A percentile compares a stretch with the other conserved stretches of the same genome.
These are phyloP conservation scores for Trichoderma sp. DNA, from an alignment of 2,329 filamentous ascomycete genomes.

Conservation along the genomic window DNA sequence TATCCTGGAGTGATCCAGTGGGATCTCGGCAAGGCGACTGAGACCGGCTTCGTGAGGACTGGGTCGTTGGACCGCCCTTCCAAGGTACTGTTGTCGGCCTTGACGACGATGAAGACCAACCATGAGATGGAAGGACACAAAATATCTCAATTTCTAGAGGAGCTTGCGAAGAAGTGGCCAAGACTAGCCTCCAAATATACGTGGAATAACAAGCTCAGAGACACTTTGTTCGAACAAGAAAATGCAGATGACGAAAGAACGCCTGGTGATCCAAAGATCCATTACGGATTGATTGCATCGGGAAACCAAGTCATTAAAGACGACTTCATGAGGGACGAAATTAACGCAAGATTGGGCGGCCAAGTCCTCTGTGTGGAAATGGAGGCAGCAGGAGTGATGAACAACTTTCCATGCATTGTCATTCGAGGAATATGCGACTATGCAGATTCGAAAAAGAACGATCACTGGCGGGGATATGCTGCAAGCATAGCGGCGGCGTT, in stretches of 20 bases:
- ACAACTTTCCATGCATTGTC: not conserved
- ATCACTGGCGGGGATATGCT: not conserved
- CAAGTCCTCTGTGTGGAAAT: not conserved
- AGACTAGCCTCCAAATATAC: not conserved
- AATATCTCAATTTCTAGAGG: not conserved
- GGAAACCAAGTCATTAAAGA: not conserved
- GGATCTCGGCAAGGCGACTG: not conserved
- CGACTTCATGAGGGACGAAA: not conserved
- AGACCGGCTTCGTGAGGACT: not conserved
- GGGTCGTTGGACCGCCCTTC: not conserved
- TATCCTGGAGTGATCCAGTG: not conserved
- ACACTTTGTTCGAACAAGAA: not conserved
- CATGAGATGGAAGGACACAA: not conserved
- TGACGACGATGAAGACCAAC: not conserved
- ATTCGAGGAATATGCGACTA: not conserved
- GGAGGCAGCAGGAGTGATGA: not conserved
- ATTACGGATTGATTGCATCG: not conserved
- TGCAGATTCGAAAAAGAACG: not conserved
- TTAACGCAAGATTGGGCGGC: not conserved
- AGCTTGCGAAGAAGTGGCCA: not conserved
- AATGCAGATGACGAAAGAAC: not conserved
- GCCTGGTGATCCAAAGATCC: not conserved
- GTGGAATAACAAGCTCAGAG: not conserved
- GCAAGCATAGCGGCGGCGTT: not conserved
- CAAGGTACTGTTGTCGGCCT: accelerated